phyloP scores from a whole-genome alignment of 495 filamentous ascomycete species.

The Penicillium manginii region DNA sequence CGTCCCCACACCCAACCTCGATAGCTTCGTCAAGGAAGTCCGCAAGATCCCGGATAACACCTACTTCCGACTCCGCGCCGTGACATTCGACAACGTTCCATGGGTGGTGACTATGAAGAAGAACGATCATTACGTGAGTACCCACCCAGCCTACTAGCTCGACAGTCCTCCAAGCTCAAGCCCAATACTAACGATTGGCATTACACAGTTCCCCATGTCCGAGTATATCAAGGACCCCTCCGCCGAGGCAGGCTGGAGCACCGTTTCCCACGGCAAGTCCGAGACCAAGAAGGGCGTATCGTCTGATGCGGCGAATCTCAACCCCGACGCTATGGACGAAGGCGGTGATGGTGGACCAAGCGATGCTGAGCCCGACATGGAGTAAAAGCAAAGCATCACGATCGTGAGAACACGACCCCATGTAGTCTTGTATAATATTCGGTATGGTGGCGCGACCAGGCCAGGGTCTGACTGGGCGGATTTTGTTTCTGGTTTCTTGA shows the following conservation, averaged over 20 bases:
- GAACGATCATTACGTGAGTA: slow-evolving; percentile 88
- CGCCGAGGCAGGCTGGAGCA: slow-evolving; percentile 67
- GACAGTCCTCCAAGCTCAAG: background rate
- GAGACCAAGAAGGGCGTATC: slow-evolving; percentile 42
- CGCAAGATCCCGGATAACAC: slow-evolving; percentile 92
- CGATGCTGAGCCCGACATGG: slow-evolving; percentile 45
- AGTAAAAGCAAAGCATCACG: slow-evolving; percentile 14
- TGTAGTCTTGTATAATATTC: slow-evolving; percentile 30
- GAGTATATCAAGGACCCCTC: slow-evolving; percentile 78
- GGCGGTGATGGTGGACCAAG: slow-evolving; percentile 35
- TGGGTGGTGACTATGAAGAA: slow-evolving; percentile 99
- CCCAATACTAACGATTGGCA: background rate
- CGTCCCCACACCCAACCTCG: slow-evolving; percentile 76
- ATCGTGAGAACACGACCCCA: background rate
- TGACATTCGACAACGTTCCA: slow-evolving; percentile 96
- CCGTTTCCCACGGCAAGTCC: slow-evolving; percentile 69
- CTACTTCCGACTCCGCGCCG: slow-evolving; percentile 91
- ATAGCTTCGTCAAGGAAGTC: slow-evolving; percentile 76
- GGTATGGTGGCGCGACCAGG: slow-evolving; percentile 22
- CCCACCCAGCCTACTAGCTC: background rate
- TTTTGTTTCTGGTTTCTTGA: background rate
- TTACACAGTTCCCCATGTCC: slow-evolving; percentile 73
- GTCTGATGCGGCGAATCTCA: slow-evolving; percentile 45
- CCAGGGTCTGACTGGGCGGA: slow-evolving; percentile 3
- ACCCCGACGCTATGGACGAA: slow-evolving; percentile 53